phyloP scores from a whole-genome alignment of 192 early-diverging fungal species.

The Coemansia sp. region DNA sequence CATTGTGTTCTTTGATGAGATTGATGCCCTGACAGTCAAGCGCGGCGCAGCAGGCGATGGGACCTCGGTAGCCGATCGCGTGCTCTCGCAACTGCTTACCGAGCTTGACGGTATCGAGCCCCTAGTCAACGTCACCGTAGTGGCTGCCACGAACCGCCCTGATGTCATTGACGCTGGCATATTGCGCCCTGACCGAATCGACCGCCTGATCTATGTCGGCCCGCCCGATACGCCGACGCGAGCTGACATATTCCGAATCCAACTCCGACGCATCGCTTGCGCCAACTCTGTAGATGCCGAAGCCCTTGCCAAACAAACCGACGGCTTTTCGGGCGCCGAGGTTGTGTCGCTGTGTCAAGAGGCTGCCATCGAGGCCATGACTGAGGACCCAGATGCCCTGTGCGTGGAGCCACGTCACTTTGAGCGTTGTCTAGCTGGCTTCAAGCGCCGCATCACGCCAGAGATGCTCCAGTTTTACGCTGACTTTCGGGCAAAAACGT shows the following conservation, averaged over 20 bases:
- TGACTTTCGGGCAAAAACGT: slow-evolving; percentile 55
- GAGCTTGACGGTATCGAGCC: slow-evolving; percentile 98
- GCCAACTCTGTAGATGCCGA: slow-evolving; percentile 66
- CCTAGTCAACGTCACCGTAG: slow-evolving; percentile 91
- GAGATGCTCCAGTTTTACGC: slow-evolving; percentile 94
- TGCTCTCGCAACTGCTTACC: slow-evolving; percentile 89
- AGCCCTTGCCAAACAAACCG: slow-evolving; percentile 63
- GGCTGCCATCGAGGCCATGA: slow-evolving; percentile 89
- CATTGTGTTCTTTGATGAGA: slow-evolving; percentile 99
- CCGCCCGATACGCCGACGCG: slow-evolving; percentile 81
- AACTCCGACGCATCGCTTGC: slow-evolving; percentile 69
- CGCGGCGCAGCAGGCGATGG: slow-evolving; percentile 65
- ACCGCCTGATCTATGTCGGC: slow-evolving; percentile 89
- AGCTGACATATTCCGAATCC: slow-evolving; percentile 78
- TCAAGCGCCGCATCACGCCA: slow-evolving; percentile 76
- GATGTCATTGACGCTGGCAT: slow-evolving; percentile 94
- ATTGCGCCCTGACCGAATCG: slow-evolving; percentile 92
- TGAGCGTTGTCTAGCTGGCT: slow-evolving; percentile 28
- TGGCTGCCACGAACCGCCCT: slow-evolving; percentile 96
- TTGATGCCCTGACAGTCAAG: slow-evolving; percentile 91
- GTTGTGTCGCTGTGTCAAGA: slow-evolving; percentile 91
- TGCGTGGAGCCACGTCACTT: slow-evolving; percentile 46
- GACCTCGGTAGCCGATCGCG: slow-evolving; percentile 89
- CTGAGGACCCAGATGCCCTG: slow-evolving; percentile 61
- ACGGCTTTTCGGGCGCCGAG: slow-evolving; percentile 95